Evolutionary conservation across 2,329 filamentous ascomycete genomes (phyloP).

Genomic region (Scedosporium boydii): DNA sequence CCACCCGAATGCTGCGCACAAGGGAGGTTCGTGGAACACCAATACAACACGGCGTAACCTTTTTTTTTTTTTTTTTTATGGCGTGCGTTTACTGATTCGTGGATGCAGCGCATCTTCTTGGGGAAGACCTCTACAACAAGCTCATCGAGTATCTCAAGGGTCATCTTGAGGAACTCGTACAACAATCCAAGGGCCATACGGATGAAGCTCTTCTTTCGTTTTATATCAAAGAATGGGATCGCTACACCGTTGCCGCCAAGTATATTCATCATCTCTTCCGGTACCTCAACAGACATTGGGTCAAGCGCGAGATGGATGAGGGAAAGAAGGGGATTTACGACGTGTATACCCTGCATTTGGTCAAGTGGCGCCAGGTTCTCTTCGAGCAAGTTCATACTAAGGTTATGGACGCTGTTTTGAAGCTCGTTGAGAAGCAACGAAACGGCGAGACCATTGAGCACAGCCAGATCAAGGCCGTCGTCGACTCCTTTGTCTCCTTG

Average conservation of each 20-base stretch:
- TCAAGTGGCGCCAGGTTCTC: slow-evolving; percentile 89
- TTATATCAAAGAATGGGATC: slow-evolving; percentile 94
- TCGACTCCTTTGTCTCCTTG: slow-evolving; percentile 91
- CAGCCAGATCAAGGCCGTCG: slow-evolving; percentile 90
- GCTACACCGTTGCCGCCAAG: slow-evolving; percentile 91
- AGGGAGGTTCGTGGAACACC: slow-evolving; percentile 47
- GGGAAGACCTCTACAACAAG: slow-evolving; percentile 91
- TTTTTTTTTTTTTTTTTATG: background rate
- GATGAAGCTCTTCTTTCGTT: slow-evolving; percentile 86
- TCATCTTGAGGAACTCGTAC: slow-evolving; percentile 64
- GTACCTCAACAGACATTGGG: slow-evolving; percentile 97
- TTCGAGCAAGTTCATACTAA: slow-evolving; percentile 75
- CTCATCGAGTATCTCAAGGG: slow-evolving; percentile 74
- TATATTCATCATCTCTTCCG: slow-evolving; percentile 96
- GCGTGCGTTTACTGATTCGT: background rate
- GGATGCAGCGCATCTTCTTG: slow-evolving; percentile 73
- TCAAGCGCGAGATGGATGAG: slow-evolving; percentile 97
- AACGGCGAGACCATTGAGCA: slow-evolving; percentile 98
- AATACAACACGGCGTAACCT: background rate
- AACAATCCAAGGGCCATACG: slow-evolving; percentile 66
- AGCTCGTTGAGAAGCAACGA: slow-evolving; percentile 92
- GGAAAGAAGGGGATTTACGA: slow-evolving; percentile 98
- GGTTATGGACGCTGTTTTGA: slow-evolving; percentile 91
- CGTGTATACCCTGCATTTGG: slow-evolving; percentile 92
- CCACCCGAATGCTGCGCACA: slow-evolving; percentile 33